A percentile compares a stretch with the other conserved stretches of the same genome.
Conservation (phyloP, 2,329 filamentous ascomycete species). For the Periglandula ipomoeae region DNA sequence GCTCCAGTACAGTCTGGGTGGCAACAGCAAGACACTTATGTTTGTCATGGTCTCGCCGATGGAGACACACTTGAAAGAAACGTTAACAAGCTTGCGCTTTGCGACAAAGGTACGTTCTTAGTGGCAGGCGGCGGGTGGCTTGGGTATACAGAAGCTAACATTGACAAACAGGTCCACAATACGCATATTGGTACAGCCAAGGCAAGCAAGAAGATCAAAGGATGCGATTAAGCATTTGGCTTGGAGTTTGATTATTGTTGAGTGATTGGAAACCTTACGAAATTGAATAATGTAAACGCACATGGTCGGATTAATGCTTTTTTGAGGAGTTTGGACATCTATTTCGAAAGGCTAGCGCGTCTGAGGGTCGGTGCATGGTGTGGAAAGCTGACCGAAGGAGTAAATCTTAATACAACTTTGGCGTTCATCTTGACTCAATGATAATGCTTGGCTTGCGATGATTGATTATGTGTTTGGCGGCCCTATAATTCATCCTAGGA, state of each 20-base stretch:
- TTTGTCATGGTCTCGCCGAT: slow-evolving; percentile 96
- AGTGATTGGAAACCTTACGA: background rate
- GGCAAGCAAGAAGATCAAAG: slow-evolving; percentile 54
- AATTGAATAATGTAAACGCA: slow-evolving; percentile 5
- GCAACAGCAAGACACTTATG: slow-evolving; percentile 97
- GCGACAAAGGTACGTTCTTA: slow-evolving; percentile 78
- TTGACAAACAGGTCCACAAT: slow-evolving; percentile 56
- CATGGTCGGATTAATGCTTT: slow-evolving; percentile 2
- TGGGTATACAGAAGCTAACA: slow-evolving; percentile 5
- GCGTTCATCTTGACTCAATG: background rate
- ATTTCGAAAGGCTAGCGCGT: slow-evolving; percentile 2
- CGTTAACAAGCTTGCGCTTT: slow-evolving; percentile 88
- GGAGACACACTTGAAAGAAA: slow-evolving; percentile 85
- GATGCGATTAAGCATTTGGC: slow-evolving; percentile 16
- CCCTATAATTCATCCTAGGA: too few species aligned
- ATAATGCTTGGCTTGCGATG: background rate
- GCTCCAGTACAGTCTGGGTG: slow-evolving; percentile 86
- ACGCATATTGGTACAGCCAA: slow-evolving; percentile 89
- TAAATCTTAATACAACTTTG: background rate
- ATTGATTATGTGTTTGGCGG: background rate
- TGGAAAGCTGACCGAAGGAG: background rate
- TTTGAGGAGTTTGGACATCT: slow-evolving; percentile 1
- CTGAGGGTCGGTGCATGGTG: background rate
- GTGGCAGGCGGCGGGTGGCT: background rate
- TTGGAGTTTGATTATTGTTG: background rate